These are phyloP conservation scores for Anethum foeniculum DNA, from an alignment of 140 eudicot genomes.

Conservation along the genomic window DNA sequence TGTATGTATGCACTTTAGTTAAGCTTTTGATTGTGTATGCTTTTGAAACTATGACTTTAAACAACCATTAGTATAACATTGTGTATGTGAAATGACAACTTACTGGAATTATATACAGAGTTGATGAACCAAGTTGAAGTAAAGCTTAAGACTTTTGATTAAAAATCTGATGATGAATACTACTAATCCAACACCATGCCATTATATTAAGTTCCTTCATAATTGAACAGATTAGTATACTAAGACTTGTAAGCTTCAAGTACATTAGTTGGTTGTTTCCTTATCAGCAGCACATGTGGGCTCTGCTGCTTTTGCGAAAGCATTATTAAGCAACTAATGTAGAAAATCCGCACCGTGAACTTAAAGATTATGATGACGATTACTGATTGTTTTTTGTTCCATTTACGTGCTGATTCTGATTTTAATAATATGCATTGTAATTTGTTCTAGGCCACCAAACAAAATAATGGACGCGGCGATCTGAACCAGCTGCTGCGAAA, in stretches of 20 bases:
- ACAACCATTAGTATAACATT: neutral
- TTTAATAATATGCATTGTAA: neutral
- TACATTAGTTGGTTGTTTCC: conserved; percentile 4
- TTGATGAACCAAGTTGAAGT: neutral
- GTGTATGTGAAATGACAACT: neutral
- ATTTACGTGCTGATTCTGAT: neutral
- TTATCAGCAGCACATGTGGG: conserved; percentile 8
- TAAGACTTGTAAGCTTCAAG: neutral
- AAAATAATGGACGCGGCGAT: neutral
- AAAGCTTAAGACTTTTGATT: neutral
- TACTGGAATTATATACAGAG: neutral
- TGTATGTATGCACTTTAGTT: neutral
- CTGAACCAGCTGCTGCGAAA: neutral
- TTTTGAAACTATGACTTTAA: conserved; percentile 8
- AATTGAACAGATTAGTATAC: neutral
- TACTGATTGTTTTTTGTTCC: neutral
- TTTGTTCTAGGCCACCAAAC: neutral
- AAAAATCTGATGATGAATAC: neutral
- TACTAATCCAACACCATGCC: neutral
- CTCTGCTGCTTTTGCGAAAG: neutral
- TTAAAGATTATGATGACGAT: neutral
- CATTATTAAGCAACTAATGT: neutral
- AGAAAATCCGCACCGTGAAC: neutral
- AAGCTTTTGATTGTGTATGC: neutral
- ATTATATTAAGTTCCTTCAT: neutral